Conservation (phyloP, 2,329 filamentous ascomycete species). For the Xylariaceae sp. region DNA sequence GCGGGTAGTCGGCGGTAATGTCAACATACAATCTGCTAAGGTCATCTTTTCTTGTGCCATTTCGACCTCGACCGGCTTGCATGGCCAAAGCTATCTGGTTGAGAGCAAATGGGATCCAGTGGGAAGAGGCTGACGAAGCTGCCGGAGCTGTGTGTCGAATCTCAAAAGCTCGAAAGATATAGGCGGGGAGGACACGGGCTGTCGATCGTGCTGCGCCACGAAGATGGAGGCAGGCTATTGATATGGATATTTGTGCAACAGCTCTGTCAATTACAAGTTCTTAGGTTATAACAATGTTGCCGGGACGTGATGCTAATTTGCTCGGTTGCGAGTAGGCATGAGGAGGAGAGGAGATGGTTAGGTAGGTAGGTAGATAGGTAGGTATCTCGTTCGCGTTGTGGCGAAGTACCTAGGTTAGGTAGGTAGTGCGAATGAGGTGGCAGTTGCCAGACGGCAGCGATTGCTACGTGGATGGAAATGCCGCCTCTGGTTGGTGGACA, state of each 20-base stretch:
- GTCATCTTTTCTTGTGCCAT: conserved; percentile 78
- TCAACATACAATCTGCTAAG: conserved; percentile 74
- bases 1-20: background rate
- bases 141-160: conserved; percentile 2
- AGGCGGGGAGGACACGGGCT: conserved; percentile 12
- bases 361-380: background rate
- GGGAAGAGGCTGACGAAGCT: background rate
- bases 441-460: background rate
- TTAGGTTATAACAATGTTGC: background rate
- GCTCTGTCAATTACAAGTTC: background rate
- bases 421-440: conserved; percentile 11
- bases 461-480: conserved; percentile 14
- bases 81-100: conserved; percentile 20
- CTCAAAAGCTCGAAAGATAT: conserved; percentile 2
- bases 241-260: background rate
- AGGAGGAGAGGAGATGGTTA: background rate
- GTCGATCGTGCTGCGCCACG: conserved; percentile 2
- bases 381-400: conserved; percentile 11
- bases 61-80: conserved; percentile 39
- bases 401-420: background rate
- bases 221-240: background rate
- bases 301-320: background rate
- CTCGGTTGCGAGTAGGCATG: background rate
- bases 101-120: background rate
- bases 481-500: background rate